These are phyloP conservation scores for Coemansia sp. DNA, from an alignment of 192 early-diverging fungal species.

Conservation along the genomic window DNA sequence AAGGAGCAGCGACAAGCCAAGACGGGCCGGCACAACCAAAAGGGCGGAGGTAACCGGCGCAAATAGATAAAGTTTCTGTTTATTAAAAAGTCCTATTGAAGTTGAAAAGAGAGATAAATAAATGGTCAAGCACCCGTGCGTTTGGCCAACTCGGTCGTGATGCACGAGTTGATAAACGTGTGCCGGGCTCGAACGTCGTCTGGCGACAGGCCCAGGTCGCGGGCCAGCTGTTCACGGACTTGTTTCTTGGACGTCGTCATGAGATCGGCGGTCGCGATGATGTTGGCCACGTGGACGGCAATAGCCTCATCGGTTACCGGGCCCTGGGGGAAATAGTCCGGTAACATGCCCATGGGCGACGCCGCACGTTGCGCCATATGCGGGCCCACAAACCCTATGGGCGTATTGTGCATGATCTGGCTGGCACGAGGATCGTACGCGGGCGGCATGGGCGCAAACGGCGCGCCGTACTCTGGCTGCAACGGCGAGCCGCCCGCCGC, in stretches of 20 bases:
- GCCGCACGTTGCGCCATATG: constrained; percentile 20
- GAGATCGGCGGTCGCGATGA: constrained; percentile 84
- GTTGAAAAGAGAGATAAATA: not conserved
- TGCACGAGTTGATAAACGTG: constrained; percentile 43
- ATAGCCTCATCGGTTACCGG: constrained; percentile 71
- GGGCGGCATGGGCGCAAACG: constrained; percentile 25
- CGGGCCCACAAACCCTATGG: constrained; percentile 5
- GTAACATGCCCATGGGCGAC: constrained; percentile 32
- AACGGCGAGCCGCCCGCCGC: constrained; percentile 26
- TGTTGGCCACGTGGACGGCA: constrained; percentile 65
- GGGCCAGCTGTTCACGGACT: constrained; percentile 71
- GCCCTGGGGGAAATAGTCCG: constrained; percentile 26
- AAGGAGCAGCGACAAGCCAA: constrained; percentile 79
- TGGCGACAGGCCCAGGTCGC: constrained; percentile 27
- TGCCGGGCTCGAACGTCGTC: constrained; percentile 38
- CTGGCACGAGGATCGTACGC: constrained; percentile 51
- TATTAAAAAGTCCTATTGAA: constrained; percentile 3
- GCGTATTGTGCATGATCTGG: constrained; percentile 19
- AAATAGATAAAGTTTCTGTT: constrained; percentile 12
- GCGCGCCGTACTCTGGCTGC: constrained; percentile 23
- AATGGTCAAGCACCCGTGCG: constrained; percentile 19
- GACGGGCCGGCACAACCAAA: constrained; percentile 16
- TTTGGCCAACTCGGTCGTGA: constrained; percentile 42
- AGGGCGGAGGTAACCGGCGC: constrained; percentile 16
- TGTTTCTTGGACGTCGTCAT: constrained; percentile 97